Base-by-base conservation (phyloP, 2,329 filamentous ascomycete genomes). In the Penicillium occitanis region DNA sequence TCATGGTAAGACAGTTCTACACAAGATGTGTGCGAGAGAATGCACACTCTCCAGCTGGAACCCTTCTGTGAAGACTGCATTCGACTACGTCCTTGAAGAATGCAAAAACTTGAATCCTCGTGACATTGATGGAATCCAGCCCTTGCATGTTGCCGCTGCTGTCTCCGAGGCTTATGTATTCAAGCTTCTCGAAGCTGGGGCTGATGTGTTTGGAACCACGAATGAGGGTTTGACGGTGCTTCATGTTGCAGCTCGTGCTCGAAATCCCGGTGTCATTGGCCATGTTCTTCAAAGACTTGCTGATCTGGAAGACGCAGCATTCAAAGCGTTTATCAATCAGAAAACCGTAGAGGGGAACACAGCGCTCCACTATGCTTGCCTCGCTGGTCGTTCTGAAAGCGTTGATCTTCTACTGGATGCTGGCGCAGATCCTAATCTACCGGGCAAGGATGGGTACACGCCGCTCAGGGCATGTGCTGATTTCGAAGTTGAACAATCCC, bases 341-440 rank as follows among this genome's bases (percentile, higher is more conserved):
- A 42, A 66, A 68, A 65, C 55, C 30, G 22, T 2, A 35, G 64
- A 69, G 13, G 68, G 67, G 14, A 28, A 51, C n/a, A 40, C 68
- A 25, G 66, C 69, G 7, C 67, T 70, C 50, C 69, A 70, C 42
- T 69, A 66, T 44, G 68, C 69, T 33, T 70, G 67, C 57, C 58
- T 61, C 33, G 68, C 67, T 28, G 65, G 46, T 25, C 46, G 46
- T 28, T 22, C 42, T 11, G 59, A 61, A 44, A 61, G 59, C 13
- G 59, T 61, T 51, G 59, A 61, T 40, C 22, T 61, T 37, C 19
- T 61, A 30, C 44, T 61, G 25, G 44, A 61, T 46, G 44, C 59
- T 51, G 59, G 59, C 6, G 59, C 59, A 22, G 44, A 61, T 51
- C 59, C 44, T 37, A 50, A 40, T 51, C n/a, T 61, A 51, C 59